These are phyloP conservation scores for Wickerhamiella nectarea DNA, from an alignment of 805 yeast species.

Conservation along the genomic window DNA sequence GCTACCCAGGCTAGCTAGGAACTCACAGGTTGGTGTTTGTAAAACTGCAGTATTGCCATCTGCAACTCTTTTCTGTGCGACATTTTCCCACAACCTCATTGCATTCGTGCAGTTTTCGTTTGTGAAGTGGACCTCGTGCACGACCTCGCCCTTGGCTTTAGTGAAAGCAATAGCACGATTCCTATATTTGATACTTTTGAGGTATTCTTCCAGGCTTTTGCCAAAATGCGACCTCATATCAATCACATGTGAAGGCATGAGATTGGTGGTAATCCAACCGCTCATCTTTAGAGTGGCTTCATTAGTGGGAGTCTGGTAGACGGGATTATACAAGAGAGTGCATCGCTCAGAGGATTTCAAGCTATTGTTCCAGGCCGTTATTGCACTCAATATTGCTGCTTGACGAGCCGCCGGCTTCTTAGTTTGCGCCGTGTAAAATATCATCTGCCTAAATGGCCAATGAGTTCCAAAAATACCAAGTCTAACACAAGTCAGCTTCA, in stretches of 20 bases:
- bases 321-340: conserved; percentile 30
- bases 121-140: conserved; percentile 27
- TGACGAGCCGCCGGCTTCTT: conserved; percentile 31
- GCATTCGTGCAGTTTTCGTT: conserved; percentile 25
- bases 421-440: conserved; percentile 30
- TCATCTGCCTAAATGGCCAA: conserved; percentile 34
- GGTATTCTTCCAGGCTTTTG: conserved; percentile 26
- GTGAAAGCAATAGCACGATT: conserved; percentile 28
- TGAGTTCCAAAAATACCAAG: conserved; percentile 33
- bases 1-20: conserved; percentile 25
- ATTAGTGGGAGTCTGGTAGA: conserved; percentile 21
- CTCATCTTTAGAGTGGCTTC: conserved; percentile 26
- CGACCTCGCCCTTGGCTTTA: conserved; percentile 27
- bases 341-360: conserved; percentile 24
- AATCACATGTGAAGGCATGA: conserved; percentile 32
- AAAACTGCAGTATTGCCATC: conserved; percentile 30
- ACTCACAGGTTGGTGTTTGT: conserved; percentile 25
- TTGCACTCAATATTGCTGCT: conserved; percentile 30
- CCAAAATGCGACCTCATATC: conserved; percentile 29
- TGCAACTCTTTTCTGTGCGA: conserved; percentile 28
- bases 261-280: conserved; percentile 28
- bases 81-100: conserved; percentile 29
- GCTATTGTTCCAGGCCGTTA: conserved; percentile 27
- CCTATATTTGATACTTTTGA: conserved; percentile 32
- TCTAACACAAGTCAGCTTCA: conserved; percentile 27